phyloP scores from a whole-genome alignment of 192 early-diverging fungal species.

The Coemansia sp. region DNA sequence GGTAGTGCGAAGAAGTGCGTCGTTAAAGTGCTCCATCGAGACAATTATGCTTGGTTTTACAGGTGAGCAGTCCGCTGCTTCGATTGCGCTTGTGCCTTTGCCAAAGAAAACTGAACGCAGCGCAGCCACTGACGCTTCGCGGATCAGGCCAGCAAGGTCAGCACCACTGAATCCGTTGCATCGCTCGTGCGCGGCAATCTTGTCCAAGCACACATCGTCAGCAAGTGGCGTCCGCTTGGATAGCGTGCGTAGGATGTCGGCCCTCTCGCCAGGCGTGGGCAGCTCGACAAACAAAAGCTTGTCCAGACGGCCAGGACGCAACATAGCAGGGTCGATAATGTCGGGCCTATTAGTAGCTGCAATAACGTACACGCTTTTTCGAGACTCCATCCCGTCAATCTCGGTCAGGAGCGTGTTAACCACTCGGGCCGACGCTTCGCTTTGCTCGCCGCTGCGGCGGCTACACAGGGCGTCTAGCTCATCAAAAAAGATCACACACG shows the following conservation, averaged over 20 bases:
- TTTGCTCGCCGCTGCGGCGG: constrained; percentile 82
- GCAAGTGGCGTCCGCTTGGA: constrained; percentile 75
- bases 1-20: constrained; percentile 75
- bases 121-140: constrained; percentile 80
- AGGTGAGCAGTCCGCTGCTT: not conserved
- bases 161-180: constrained; percentile 78
- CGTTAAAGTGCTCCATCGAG: constrained; percentile 64
- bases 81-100: constrained; percentile 12
- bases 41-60: constrained; percentile 19
- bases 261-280: constrained; percentile 74
- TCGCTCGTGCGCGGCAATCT: constrained; percentile 60
- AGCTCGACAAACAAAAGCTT: constrained; percentile 97
- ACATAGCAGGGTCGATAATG: constrained; percentile 97
- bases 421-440: constrained; percentile 86
- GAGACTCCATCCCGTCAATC: constrained; percentile 90
- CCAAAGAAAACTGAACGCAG: constrained; percentile 54
- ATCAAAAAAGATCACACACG: constrained; percentile 98
- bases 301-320: constrained; percentile 94
- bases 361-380: constrained; percentile 91
- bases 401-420: constrained; percentile 98
- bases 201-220: constrained; percentile 56
- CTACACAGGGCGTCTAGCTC: constrained; percentile 94
- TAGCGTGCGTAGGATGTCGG: constrained; percentile 81
- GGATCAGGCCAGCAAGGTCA: constrained; percentile 72
- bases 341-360: constrained; percentile 98